Base-by-base conservation (phyloP, 106 monocot genomes). In the Dioscorea zingiberensis region DNA sequence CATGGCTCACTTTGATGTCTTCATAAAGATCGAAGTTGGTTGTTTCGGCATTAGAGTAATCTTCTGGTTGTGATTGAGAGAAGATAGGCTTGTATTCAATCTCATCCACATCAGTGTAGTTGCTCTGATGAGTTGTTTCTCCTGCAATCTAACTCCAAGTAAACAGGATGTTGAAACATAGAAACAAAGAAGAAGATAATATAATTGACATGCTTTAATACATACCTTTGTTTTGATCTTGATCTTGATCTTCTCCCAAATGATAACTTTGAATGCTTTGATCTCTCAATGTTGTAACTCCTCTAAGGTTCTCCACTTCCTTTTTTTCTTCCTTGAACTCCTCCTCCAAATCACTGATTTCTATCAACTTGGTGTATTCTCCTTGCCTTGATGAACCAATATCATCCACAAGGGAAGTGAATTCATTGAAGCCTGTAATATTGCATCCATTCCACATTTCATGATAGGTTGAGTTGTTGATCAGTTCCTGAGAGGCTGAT, bases 121-220 rank as follows among this genome's bases (percentile, higher is more conserved):
- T 24, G 60, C 57, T 69, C 28, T 49, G 54, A 61, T 48, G 76
- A 67, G 70, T 47, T 48, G 64, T 47, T 64, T 76, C 80, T 78
- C 85, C 94, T 95, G 91, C 80, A 91, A 91, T 85, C 87, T 85
- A 82, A 63, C 64, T 81, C 28, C 32, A 47, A 55, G 72, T 88
- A 57, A 88, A 71, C 53, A 12, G 19, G 53, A 38, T 27, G 19
- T 38, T 6, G 38, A 38, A 38, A 38, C 38, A 38, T 38, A 10
- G 38, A 38, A 38, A 38, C 10, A 38, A 8, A 1, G 38, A 38
- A 6, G 38, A 6, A 38, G 38, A 38, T 38, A 38, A 38, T 10
- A 38, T 38, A 10, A 6, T 8, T 38, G 38, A 10, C 38, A 38
- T 38, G 38, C 38, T 38, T 38, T 38, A 38, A 38, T 38, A 6